Evolutionary conservation across 202 grass and related monocot genomes (phyloP).

Genomic region (Hordeum pubiflorum): DNA sequence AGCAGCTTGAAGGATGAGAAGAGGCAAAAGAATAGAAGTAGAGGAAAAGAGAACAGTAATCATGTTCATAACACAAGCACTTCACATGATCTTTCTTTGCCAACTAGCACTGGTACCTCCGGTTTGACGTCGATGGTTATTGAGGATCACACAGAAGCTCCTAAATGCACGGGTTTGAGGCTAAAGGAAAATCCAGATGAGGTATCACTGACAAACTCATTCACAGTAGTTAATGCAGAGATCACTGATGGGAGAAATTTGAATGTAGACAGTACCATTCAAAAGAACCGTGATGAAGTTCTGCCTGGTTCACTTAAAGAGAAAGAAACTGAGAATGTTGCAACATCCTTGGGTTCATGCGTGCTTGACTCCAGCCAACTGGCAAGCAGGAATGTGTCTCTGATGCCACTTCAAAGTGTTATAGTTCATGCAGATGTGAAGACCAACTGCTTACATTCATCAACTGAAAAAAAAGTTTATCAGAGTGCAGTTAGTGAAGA

Average conservation of each 20-base stretch:
- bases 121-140: background rate
- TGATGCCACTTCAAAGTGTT: background rate
- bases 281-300: slow-evolving; percentile 14
- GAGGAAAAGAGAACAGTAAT: background rate
- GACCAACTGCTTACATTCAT: background rate
- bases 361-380: background rate
- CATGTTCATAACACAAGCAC: background rate
- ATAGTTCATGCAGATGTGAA: background rate
- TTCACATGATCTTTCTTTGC: slow-evolving; percentile 2
- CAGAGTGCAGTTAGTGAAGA: background rate
- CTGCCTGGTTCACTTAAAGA: slow-evolving; percentile 5
- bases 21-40: slow-evolving; percentile 9
- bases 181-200: slow-evolving; percentile 2
- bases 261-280: slow-evolving; percentile 4
- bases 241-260: background rate
- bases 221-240: background rate
- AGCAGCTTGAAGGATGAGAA: slow-evolving; percentile 16
- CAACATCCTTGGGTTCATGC: slow-evolving; percentile 8
- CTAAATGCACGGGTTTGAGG: background rate
- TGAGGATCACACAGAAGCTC: slow-evolving; percentile 6
- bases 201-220: background rate
- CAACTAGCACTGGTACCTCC: background rate
- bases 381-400: background rate
- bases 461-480: slow-evolving; percentile 2
- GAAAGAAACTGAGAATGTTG: slow-evolving; percentile 7